Evolutionary conservation across 2,329 filamentous ascomycete species (phyloP).

Genomic region (Aspergillus floridensis): DNA sequence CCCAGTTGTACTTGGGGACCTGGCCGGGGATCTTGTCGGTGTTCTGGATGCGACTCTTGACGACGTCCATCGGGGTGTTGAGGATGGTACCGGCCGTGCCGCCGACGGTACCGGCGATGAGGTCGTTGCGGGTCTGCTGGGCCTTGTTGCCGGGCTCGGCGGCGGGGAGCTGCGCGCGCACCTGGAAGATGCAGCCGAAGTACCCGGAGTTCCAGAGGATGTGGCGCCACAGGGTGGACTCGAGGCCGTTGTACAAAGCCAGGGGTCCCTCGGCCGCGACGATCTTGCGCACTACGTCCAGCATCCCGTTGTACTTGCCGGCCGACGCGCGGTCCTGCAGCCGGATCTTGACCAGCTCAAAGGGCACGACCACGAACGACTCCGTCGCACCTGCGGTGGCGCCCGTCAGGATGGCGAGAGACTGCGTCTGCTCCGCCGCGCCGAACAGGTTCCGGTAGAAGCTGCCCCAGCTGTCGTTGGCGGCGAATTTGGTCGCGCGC

Average conservation of each 20-base stretch:
- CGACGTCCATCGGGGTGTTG: conserved; percentile 95
- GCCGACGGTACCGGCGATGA: conserved; percentile 81
- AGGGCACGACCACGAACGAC: conserved; percentile 94
- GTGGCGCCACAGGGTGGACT: conserved; percentile 96
- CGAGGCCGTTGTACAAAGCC: conserved; percentile 92
- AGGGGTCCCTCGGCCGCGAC: conserved; percentile 78
- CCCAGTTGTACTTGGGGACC: conserved; percentile 97
- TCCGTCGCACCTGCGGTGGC: conserved; percentile 94
- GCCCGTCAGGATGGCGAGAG: conserved; percentile 86
- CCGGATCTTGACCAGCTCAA: conserved; percentile 97
- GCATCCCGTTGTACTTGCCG: conserved; percentile 61
- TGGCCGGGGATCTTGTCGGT: conserved; percentile 76
- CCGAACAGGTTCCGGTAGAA: conserved; percentile 88
- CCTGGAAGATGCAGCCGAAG: conserved; percentile 98
- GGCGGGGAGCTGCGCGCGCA: conserved; percentile 77
- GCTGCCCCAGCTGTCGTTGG: conserved; percentile 97
- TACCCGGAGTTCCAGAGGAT: conserved; percentile 92
- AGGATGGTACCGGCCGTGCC: conserved; percentile 87
- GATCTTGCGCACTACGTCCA: conserved; percentile 61
- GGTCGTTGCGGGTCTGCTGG: conserved; percentile 78
- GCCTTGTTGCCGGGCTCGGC: conserved; percentile 69
- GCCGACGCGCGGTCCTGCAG: conserved; percentile 94
- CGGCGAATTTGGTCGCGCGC: conserved; percentile 96
- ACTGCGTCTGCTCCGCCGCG: conserved; percentile 82
- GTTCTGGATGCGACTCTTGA: conserved; percentile 98